Evolutionary conservation across 2,329 filamentous ascomycete genomes (phyloP).

Genomic region (Ceratocystis cacaofunesta): DNA sequence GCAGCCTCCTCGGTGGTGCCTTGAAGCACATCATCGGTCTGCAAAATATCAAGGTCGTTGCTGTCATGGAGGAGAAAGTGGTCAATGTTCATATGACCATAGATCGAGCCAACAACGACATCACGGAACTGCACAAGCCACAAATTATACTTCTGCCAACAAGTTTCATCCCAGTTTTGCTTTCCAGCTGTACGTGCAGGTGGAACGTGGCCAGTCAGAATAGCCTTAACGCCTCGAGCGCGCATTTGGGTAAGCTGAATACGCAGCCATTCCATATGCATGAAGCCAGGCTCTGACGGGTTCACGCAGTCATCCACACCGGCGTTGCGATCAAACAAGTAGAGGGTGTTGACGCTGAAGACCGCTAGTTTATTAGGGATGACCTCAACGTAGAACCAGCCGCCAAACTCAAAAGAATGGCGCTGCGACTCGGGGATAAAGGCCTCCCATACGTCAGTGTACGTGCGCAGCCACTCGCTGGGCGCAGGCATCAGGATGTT

Average conservation of each 20-base stretch:
- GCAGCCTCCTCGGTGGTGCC: slow-evolving; percentile 48
- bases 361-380: slow-evolving; percentile 74
- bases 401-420: slow-evolving; percentile 80
- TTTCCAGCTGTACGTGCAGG: slow-evolving; percentile 77
- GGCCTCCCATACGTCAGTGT: slow-evolving; percentile 61
- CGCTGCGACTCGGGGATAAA: slow-evolving; percentile 89
- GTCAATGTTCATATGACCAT: slow-evolving; percentile 97
- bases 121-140: slow-evolving; percentile 87
- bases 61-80: slow-evolving; percentile 90
- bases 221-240: slow-evolving; percentile 77
- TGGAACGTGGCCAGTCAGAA: slow-evolving; percentile 85
- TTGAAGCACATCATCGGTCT: background rate
- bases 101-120: slow-evolving; percentile 64
- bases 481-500: slow-evolving; percentile 81
- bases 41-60: slow-evolving; percentile 49
- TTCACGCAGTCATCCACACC: slow-evolving; percentile 79
- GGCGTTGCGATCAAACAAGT: slow-evolving; percentile 86
- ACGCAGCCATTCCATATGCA: slow-evolving; percentile 91
- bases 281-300: slow-evolving; percentile 71
- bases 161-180: slow-evolving; percentile 85
- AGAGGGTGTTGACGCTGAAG: slow-evolving; percentile 90
- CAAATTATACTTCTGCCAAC: slow-evolving; percentile 93
- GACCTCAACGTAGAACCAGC: slow-evolving; percentile 90
- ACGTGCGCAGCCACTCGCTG: slow-evolving; percentile 69
- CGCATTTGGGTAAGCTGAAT: slow-evolving; percentile 76